Evolutionary conservation across 2,329 filamentous ascomycete genomes (phyloP).

Genomic region (Penicillium sp.): DNA sequence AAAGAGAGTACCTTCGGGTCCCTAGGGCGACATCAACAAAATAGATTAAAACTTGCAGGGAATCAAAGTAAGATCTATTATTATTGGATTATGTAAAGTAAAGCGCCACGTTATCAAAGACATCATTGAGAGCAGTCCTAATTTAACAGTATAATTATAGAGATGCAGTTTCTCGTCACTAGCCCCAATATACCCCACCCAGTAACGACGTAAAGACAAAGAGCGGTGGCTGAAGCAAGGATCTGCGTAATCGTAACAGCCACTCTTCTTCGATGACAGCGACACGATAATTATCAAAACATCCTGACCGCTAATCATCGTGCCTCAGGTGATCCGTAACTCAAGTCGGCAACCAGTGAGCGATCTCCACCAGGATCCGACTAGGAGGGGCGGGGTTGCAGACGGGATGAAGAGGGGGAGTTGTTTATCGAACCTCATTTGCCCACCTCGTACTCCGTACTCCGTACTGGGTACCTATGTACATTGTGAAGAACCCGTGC

Average conservation of each 20-base stretch:
- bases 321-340: background rate
- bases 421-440: background rate
- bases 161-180: background rate
- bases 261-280: background rate
- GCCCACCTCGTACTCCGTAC: background rate
- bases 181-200: background rate
- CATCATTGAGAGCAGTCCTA: conserved; percentile 1
- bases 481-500: background rate
- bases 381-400: conserved; percentile 14
- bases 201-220: background rate
- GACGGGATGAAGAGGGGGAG: conserved; percentile 10
- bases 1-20: conserved; percentile 10
- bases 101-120: conserved; percentile 18
- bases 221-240: conserved; percentile 15
- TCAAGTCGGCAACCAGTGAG: background rate
- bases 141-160: background rate
- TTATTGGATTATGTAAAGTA: conserved; percentile 1
- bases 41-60: conserved; percentile 4
- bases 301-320: conserved; percentile 6
- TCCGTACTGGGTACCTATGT: background rate
- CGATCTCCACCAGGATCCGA: conserved; percentile 11
- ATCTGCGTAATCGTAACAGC: conserved; percentile 1
- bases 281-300: background rate
- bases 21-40: background rate
- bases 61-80: background rate